phyloP scores from a whole-genome alignment of 2,329 filamentous ascomycete genomes.

The Phoma sp. region DNA sequence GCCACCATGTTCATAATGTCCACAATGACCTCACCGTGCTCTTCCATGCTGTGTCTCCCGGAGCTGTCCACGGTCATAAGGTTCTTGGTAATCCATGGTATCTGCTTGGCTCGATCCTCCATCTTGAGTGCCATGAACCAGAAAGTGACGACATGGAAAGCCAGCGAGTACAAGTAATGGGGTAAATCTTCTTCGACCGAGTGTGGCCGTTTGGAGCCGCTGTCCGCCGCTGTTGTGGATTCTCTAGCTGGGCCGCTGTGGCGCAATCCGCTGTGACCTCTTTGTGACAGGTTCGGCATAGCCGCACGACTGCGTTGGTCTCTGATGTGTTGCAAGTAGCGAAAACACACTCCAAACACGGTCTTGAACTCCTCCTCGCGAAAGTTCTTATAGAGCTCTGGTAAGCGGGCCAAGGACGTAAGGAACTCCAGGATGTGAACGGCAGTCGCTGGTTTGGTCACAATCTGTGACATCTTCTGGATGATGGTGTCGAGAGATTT shows the following conservation, averaged over 20 bases:
- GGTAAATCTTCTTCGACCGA: conserved; percentile 74
- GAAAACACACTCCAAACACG: conserved; percentile 93
- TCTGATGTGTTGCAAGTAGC: conserved; percentile 87
- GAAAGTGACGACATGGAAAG: conserved; percentile 94
- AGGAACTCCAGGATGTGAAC: conserved; percentile 96
- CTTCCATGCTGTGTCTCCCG: conserved; percentile 78
- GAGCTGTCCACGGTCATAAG: conserved; percentile 78
- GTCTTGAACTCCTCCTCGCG: conserved; percentile 90
- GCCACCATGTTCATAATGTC: conserved; percentile 93
- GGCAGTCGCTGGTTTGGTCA: conserved; percentile 89
- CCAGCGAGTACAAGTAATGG: conserved; percentile 91
- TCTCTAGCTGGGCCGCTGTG: conserved; percentile 55
- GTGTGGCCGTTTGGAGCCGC: conserved; percentile 48
- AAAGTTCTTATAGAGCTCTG: conserved; percentile 85
- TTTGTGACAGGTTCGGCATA: conserved; percentile 41
- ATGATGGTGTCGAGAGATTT: conserved; percentile 86
- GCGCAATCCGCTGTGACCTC: conserved; percentile 46
- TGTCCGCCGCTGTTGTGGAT: conserved; percentile 35
- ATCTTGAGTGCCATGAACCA: conserved; percentile 94
- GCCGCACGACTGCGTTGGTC: conserved; percentile 59
- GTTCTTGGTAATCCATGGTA: conserved; percentile 88
- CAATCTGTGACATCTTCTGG: conserved; percentile 93
- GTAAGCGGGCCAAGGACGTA: conserved; percentile 83
- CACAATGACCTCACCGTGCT: conserved; percentile 90
- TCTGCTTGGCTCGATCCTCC: conserved; percentile 80